These are phyloP conservation scores for Copromyces sp. DNA, from an alignment of 495 filamentous ascomycete genomes.

Conservation along the genomic window DNA sequence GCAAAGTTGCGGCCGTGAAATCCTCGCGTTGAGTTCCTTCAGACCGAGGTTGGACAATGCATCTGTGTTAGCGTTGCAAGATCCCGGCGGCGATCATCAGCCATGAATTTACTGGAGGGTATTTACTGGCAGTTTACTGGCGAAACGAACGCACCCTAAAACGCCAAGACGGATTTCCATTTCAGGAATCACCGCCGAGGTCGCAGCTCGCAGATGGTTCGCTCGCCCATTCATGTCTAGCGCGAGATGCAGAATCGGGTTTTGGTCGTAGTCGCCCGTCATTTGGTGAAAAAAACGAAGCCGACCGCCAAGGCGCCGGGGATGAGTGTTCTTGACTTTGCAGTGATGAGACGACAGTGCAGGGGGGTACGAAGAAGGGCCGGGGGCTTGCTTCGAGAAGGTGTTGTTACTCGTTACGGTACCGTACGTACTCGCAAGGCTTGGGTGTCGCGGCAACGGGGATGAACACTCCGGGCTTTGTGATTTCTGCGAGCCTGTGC, in stretches of 20 bases:
- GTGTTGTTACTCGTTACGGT: neutral
- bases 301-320: neutral
- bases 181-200: constrained; percentile 17
- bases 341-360: neutral
- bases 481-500: neutral
- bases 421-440: neutral
- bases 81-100: constrained; percentile 10
- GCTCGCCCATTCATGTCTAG: neutral
- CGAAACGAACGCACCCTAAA: too few relatives aligned
- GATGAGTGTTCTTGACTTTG: neutral
- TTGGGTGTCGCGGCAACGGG: neutral
- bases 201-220: neutral
- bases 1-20: neutral
- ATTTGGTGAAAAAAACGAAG: neutral
- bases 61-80: neutral
- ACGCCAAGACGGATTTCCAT: constrained; percentile 14
- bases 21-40: constrained; percentile 1
- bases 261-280: neutral
- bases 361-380: neutral
- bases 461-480: neutral
- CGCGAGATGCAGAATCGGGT: neutral
- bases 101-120: neutral
- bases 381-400: neutral
- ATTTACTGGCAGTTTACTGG: too few relatives aligned
- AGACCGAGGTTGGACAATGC: constrained; percentile 11